Base-by-base conservation (phyloP, 1,139 yeast genomes). In the Blastobotrys apis region DNA sequence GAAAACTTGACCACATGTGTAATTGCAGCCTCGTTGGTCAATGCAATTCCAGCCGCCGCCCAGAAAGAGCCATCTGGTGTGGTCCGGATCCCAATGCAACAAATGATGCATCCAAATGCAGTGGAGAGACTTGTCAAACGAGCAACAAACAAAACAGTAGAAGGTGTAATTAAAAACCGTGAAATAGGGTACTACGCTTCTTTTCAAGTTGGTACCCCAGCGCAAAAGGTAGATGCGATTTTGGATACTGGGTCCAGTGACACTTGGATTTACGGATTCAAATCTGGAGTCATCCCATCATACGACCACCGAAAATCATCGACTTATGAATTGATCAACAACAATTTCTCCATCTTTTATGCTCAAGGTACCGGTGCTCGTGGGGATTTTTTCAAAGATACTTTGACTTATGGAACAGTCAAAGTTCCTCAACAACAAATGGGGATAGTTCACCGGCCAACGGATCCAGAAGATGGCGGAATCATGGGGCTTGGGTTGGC, bases 361-460 rank as follows among this genome's bases (percentile, higher is more conserved):
- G 59, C 56, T 3, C 53, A 53, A 19, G 64, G 63, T 1, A 35
- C 46, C 5, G 50, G 57, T 2, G 57, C 59, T 16, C 27, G 44
- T n/a, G 82, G 82, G 8, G 53, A 64, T 39, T 76, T 78, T 74
- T 78, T 75, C 12, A 55, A 60, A 40, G 81, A 76, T 52, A 57
- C 60, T 32, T 67, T 76, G 1, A 41, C 44, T 2, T 51, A 75
- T 33, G 74, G 71, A 22, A 60, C 26, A 15, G 34, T 35, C 17
- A 30, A 34, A 9, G 39, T 47, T 17, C 25, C 33, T 19, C n/a
- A 41, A 12, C 50, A 38, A 31, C 47, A 44, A 29, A 37, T 47
- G 19, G 50, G 45, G 4, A 40, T 35, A n/a, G 47, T 44, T n/a
- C 20, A 37, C 21, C 20, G 35, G 3, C 27, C 40, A 8, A 36